Evolutionary conservation across 306 rosid species (phyloP).

Genomic region (Vigna hirtella): DNA sequence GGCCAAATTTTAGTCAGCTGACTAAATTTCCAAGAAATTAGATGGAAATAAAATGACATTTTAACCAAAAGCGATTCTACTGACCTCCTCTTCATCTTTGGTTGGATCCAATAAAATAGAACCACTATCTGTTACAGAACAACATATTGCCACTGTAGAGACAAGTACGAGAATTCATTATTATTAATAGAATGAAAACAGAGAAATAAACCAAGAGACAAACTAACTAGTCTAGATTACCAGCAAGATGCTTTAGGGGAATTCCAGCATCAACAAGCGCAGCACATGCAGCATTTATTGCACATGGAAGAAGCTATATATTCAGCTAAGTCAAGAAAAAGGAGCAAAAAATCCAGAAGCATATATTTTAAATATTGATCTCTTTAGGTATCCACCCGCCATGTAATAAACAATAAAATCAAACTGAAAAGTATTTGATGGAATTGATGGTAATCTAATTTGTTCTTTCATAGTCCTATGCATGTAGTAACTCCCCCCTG

Average conservation of each 20-base stretch:
- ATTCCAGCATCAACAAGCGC: constrained; percentile 94
- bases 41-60: constrained; percentile 16
- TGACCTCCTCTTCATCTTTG: constrained; percentile 94
- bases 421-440: constrained; percentile 6
- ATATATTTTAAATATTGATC: constrained; percentile 21
- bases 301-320: constrained; percentile 89
- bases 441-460: constrained; percentile 25
- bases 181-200: constrained; percentile 31
- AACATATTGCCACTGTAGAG: constrained; percentile 82
- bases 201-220: constrained; percentile 36
- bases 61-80: background rate
- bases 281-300: constrained; percentile 93
- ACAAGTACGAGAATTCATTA: constrained; percentile 47
- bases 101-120: constrained; percentile 77
- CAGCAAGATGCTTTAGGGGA: constrained; percentile 92
- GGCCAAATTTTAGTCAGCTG: constrained; percentile 5
- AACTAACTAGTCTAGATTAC: constrained; percentile 54
- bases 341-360: constrained; percentile 35
- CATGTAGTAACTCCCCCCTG: background rate
- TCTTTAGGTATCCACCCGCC: background rate
- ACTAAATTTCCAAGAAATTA: constrained; percentile 18
- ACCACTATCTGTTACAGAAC: constrained; percentile 77
- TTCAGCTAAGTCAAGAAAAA: constrained; percentile 63
- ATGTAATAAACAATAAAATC: constrained; percentile 24
- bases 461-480: constrained; percentile 14